phyloP scores from a whole-genome alignment of 2,329 filamentous ascomycete species.

The Xylariaceae sp. region DNA sequence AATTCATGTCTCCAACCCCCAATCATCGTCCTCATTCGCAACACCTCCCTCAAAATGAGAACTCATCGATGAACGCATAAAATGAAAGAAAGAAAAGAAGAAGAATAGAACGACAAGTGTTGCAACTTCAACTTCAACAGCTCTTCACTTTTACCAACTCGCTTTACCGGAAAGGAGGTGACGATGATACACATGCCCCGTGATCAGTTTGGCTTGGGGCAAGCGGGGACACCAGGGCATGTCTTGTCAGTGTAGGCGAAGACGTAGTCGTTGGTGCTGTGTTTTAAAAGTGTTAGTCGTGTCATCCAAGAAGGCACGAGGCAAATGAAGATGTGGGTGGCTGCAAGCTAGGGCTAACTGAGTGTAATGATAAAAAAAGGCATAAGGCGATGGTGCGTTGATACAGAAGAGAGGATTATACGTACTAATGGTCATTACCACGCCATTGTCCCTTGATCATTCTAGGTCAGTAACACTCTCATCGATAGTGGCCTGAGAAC shows the following conservation, averaged over 20 bases:
- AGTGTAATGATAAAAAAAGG: neutral
- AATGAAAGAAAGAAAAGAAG: too few species aligned
- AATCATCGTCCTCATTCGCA: too few species aligned
- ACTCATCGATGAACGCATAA: too few species aligned
- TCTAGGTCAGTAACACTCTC: constrained; percentile 4
- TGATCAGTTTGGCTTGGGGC: constrained; percentile 1
- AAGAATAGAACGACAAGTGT: too few species aligned
- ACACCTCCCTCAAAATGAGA: too few species aligned
- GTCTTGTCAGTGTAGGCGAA: constrained; percentile 13
- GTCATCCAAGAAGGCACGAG: too few species aligned
- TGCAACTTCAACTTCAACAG: too few species aligned
- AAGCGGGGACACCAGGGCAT: constrained; percentile 3
- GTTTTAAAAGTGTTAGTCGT: neutral
- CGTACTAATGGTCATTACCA: constrained; percentile 16
- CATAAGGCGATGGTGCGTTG: neutral
- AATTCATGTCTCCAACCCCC: too few species aligned
- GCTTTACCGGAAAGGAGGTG: too few species aligned
- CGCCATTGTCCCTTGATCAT: constrained; percentile 19
- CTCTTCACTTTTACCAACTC: too few species aligned
- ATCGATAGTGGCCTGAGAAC: neutral
- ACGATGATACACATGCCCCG: too few species aligned
- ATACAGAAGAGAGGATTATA: neutral
- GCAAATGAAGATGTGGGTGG: neutral
- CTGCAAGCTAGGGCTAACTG: neutral
- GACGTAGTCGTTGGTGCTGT: constrained; percentile 13